These are phyloP conservation scores for Phytophthora brassicae DNA, from an alignment of 352 stramenopile genomes.

Conservation along the genomic window DNA sequence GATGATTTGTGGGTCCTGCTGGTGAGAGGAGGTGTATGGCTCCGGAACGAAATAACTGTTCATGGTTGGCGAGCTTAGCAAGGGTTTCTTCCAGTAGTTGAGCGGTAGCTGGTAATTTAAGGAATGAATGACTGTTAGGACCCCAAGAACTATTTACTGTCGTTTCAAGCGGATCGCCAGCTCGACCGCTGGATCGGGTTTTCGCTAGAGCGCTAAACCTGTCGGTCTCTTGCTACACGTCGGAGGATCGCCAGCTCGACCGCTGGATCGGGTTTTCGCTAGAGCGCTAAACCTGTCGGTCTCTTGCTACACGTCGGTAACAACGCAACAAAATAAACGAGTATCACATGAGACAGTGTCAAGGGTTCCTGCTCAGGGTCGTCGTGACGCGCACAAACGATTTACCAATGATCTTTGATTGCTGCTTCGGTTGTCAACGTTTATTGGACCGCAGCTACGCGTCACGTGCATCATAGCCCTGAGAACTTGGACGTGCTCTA, in stretches of 20 bases:
- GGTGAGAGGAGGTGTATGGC: slow-evolving; percentile 19
- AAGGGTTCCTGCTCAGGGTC: slow-evolving; percentile 23
- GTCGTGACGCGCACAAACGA: slow-evolving; percentile 6
- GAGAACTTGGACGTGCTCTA: slow-evolving; percentile 5
- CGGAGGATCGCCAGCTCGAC: background rate
- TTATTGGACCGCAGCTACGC: slow-evolving; percentile 18
- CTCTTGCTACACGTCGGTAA: no score
- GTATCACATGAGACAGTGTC: slow-evolving; percentile 37
- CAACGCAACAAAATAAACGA: slow-evolving; percentile 3
- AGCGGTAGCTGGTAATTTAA: slow-evolving; percentile 15
- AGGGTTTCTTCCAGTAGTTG: background rate
- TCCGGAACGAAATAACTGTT: slow-evolving; percentile 37
- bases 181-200: slow-evolving; percentile 10
- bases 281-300: background rate
- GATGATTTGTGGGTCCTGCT: slow-evolving; percentile 18
- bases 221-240: no score
- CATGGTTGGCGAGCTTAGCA: slow-evolving; percentile 12
- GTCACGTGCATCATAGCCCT: slow-evolving; percentile 15
- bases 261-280: slow-evolving; percentile 20
- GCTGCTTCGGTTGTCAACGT: background rate
- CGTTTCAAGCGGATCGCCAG: slow-evolving; percentile 1
- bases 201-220: slow-evolving; percentile 12
- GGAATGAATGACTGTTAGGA: slow-evolving; percentile 23
- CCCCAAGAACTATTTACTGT: slow-evolving; percentile 7
- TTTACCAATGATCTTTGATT: slow-evolving; percentile 14